Percentiles rank a stretch among this genome's conserved stretches.
phyloP scores from a whole-genome alignment of 208 protist genomes.

The Wallacemonas sp. region DNA sequence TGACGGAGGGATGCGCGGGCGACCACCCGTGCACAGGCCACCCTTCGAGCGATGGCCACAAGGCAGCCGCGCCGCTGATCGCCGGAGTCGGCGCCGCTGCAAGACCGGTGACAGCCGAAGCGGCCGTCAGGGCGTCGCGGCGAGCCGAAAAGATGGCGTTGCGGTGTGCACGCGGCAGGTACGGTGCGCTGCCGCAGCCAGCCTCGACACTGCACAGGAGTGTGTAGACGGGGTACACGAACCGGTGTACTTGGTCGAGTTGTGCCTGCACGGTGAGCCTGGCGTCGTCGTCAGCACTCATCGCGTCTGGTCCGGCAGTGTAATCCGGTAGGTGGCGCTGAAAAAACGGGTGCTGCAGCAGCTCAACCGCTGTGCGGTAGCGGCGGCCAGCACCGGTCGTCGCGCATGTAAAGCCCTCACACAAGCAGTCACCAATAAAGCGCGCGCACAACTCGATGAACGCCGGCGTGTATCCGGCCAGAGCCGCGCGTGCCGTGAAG shows the following conservation, averaged over 20 bases:
- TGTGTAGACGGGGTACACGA: constrained; percentile 52
- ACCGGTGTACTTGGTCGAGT: constrained; percentile 48
- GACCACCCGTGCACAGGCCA: constrained; percentile 19
- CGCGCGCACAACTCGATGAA: constrained; percentile 18
- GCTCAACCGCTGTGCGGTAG: neutral
- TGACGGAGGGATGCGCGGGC: constrained; percentile 11
- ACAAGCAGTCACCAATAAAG: constrained; percentile 48
- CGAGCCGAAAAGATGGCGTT: constrained; percentile 66
- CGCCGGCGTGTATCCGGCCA: constrained; percentile 11
- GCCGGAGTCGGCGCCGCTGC: neutral
- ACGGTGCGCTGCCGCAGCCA: constrained; percentile 41
- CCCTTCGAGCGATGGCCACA: constrained; percentile 38
- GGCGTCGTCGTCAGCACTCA: constrained; percentile 9
- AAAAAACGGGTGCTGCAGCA: constrained; percentile 36
- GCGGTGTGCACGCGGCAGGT: constrained; percentile 42
- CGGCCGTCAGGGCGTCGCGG: constrained; percentile 14
- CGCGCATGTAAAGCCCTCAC: neutral
- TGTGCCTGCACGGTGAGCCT: constrained; percentile 23
- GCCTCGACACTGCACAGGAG: constrained; percentile 17
- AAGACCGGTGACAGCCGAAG: neutral
- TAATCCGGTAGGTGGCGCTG: neutral
- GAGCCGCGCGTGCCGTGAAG: constrained; percentile 6
- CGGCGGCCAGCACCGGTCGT: constrained; percentile 1
- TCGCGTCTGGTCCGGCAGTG: constrained; percentile 1
- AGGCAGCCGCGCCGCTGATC: neutral